Evolutionary conservation across 768 basidiomycete species (phyloP).

Genomic region (Neoboletus subvelutipes): DNA sequence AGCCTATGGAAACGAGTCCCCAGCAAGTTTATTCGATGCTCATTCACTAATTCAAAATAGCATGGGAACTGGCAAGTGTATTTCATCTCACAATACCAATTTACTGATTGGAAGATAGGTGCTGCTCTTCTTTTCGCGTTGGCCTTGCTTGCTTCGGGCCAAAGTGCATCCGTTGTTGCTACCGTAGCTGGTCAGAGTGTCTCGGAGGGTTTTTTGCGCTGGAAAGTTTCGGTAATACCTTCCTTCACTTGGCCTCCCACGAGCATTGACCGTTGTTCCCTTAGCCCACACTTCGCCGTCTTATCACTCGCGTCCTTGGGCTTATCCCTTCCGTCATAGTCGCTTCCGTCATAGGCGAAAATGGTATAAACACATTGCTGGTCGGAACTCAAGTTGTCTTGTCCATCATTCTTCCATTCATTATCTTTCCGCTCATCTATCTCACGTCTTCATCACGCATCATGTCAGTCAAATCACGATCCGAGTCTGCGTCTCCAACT

Average conservation of each 20-base stretch:
- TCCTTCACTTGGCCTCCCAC: slow-evolving; percentile 16
- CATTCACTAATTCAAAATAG: slow-evolving; percentile 65
- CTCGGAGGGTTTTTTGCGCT: slow-evolving; percentile 85
- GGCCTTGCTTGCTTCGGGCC: slow-evolving; percentile 80
- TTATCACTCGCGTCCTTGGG: slow-evolving; percentile 77
- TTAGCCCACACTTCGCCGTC: slow-evolving; percentile 73
- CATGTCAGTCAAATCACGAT: slow-evolving; percentile 56
- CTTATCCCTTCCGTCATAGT: slow-evolving; percentile 82
- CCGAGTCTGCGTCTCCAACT: background rate
- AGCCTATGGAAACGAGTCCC: slow-evolving; percentile 37
- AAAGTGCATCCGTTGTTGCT: slow-evolving; percentile 87
- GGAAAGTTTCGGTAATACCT: slow-evolving; percentile 67
- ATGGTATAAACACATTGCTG: slow-evolving; percentile 75
- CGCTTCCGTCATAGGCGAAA: slow-evolving; percentile 65
- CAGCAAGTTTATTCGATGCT: slow-evolving; percentile 84
- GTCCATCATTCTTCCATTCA: slow-evolving; percentile 80
- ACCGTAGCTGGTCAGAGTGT: slow-evolving; percentile 91
- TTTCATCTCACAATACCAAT: background rate
- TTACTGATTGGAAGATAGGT: slow-evolving; percentile 39
- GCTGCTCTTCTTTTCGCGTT: slow-evolving; percentile 88
- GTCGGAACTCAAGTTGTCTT: slow-evolving; percentile 84
- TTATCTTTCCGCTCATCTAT: slow-evolving; percentile 77
- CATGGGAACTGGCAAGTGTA: slow-evolving; percentile 62
- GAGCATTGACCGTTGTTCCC: slow-evolving; percentile 26
- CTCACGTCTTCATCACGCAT: slow-evolving; percentile 64